A percentile compares a stretch with the other conserved stretches of the same genome.
These are phyloP conservation scores for Gossypium ekmanianum DNA, from an alignment of 345 rosid species.

Conservation along the genomic window DNA sequence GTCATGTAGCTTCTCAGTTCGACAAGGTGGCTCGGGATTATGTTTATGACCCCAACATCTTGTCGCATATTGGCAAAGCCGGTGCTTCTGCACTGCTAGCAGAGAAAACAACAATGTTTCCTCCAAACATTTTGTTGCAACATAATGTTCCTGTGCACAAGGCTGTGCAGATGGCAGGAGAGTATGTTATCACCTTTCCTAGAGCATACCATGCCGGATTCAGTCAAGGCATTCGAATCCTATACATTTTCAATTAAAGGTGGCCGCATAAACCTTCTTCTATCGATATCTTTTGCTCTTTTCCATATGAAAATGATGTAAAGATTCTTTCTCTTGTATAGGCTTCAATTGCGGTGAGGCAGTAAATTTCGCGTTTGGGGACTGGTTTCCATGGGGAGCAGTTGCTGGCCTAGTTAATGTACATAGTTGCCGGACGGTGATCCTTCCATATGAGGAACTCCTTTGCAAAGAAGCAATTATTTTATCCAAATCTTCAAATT, in stretches of 20 bases:
- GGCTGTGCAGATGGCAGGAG: conserved; percentile 64
- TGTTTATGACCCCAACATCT: conserved; percentile 37
- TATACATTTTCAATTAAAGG: too few species aligned
- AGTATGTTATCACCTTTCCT: conserved; percentile 60
- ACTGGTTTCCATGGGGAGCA: conserved; percentile 69
- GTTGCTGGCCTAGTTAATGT: conserved; percentile 56
- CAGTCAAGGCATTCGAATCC: conserved; percentile 42
- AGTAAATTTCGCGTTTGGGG: conserved; percentile 56
- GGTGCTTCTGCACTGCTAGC: conserved; percentile 48
- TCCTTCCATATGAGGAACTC: conserved; percentile 63
- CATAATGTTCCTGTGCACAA: conserved; percentile 52
- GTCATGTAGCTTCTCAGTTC: conserved; percentile 42
- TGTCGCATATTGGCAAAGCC: conserved; percentile 38
- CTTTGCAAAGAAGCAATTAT: conserved; percentile 53
- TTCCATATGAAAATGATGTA: neutral
- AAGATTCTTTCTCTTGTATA: conserved; percentile 7
- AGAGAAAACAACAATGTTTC: conserved; percentile 60
- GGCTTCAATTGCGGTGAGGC: conserved; percentile 69
- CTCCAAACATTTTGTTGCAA: conserved; percentile 50
- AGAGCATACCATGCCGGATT: conserved; percentile 69
- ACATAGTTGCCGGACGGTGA: conserved; percentile 27
- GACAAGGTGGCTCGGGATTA: conserved; percentile 49
- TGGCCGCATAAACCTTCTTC: too few species aligned
- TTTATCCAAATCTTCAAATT: conserved; percentile 18
- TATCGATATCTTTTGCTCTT: neutral